Conservation (phyloP, 176 grass and related monocot genomes). For the Puya raimondii region DNA sequence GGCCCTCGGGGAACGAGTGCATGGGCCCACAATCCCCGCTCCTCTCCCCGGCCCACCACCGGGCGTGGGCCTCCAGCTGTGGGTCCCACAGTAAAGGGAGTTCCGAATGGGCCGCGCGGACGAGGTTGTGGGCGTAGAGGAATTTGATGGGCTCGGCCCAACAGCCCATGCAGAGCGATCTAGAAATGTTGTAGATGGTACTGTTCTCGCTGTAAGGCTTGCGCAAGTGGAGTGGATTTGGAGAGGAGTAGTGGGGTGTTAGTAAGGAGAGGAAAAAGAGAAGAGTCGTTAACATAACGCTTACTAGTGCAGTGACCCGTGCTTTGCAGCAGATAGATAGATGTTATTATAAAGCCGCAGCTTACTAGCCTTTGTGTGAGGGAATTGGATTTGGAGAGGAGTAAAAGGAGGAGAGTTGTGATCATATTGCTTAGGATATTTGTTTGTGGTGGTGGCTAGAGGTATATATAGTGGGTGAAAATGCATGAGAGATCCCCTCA, state of each 20-base stretch:
- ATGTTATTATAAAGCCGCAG: not conserved
- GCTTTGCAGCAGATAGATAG: not conserved
- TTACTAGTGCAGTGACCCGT: not conserved
- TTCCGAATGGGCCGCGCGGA: conserved; percentile 43
- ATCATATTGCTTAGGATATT: no score
- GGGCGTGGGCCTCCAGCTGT: conserved; percentile 35
- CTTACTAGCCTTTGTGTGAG: no score
- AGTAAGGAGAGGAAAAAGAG: conserved; percentile 2
- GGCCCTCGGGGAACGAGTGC: conserved; percentile 58
- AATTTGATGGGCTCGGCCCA: conserved; percentile 50
- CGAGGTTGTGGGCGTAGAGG: conserved; percentile 52
- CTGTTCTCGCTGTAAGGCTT: conserved; percentile 4
- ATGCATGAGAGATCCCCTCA: no score
- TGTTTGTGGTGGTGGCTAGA: no score
- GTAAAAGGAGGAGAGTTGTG: not conserved
- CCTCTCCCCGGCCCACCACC: conserved; percentile 50
- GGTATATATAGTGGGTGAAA: no score
- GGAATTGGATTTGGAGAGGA: not conserved
- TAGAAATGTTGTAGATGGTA: conserved; percentile 28
- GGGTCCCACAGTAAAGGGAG: conserved; percentile 49
- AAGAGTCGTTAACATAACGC: not conserved
- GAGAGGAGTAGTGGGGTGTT: not conserved
- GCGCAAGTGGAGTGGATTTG: not conserved
- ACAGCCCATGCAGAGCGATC: conserved; percentile 34
- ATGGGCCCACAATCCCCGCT: conserved; percentile 34